Conservation (phyloP, 768 basidiomycete species). For the Leccinum ochraceum region DNA sequence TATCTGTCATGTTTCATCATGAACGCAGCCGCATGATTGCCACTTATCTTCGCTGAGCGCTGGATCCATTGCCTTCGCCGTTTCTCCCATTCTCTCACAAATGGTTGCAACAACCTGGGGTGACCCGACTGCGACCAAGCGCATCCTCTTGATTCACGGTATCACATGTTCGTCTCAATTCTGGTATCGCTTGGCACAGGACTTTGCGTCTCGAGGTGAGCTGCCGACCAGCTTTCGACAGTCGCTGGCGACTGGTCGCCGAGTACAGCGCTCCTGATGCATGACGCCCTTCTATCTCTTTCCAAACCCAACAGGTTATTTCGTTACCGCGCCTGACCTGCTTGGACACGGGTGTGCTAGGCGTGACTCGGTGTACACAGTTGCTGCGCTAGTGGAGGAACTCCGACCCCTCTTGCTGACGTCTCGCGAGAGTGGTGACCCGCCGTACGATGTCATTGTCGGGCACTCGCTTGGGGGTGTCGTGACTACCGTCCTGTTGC, state of each 20-base stretch:
- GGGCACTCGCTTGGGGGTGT: no score
- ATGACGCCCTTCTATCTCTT: not conserved
- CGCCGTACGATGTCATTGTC: no score
- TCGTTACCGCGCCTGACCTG: conserved; percentile 25
- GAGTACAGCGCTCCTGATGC: not conserved
- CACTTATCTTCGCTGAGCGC: not conserved
- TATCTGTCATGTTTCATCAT: not conserved
- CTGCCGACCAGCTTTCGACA: not conserved
- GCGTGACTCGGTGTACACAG: conserved; percentile 14
- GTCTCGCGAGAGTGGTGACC: no score
- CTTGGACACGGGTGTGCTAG: conserved; percentile 23
- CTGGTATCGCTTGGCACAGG: conserved; percentile 18
- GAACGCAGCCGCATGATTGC: no score
- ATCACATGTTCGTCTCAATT: conserved; percentile 13
- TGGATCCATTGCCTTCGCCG: not conserved
- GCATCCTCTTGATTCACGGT: conserved; percentile 25
- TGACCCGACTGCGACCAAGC: conserved; percentile 17
- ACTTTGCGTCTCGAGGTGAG: conserved; percentile 20
- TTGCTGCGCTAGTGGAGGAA: conserved; percentile 10
- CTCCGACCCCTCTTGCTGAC: no score
- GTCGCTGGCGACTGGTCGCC: not conserved
- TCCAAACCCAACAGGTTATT: conserved; percentile 18
- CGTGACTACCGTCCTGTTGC: no score
- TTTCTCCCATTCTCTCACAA: not conserved
- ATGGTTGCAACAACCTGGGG: conserved; percentile 17